Conservation (phyloP, 176 grass and related monocot genomes). For the Musa itinerans region DNA sequence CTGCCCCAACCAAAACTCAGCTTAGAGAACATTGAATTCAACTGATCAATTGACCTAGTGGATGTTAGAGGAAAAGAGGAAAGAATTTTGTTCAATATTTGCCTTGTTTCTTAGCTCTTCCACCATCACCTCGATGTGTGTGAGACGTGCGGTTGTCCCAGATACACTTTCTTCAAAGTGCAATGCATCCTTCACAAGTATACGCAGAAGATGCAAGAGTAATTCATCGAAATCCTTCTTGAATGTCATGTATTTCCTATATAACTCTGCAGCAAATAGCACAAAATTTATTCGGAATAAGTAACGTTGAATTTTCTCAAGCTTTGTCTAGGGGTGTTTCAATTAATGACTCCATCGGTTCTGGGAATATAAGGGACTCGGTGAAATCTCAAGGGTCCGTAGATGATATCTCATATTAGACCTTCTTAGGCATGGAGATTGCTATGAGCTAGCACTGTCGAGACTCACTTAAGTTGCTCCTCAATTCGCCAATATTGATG, state of each 20-base stretch:
- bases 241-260: conserved; percentile 82
- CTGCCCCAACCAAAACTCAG: conserved; percentile 24
- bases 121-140: conserved; percentile 59
- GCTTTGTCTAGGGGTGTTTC: no score
- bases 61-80: not conserved
- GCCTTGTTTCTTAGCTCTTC: conserved; percentile 81
- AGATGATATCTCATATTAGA: no score
- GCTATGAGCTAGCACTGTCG: no score
- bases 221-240: conserved; percentile 96
- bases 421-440: no score
- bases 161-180: conserved; percentile 77
- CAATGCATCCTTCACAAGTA: conserved; percentile 53
- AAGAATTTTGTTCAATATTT: conserved; percentile 12
- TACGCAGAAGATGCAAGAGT: conserved; percentile 52
- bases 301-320: no score
- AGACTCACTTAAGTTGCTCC: no score
- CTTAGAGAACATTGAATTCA: not conserved
- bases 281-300: not conserved
- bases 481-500: no score
- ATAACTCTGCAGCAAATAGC: conserved; percentile 51
- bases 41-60: not conserved
- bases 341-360: no score
- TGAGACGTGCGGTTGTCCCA: conserved; percentile 40
- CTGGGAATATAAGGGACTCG: no score
- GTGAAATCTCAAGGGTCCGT: no score